These are phyloP conservation scores for Xylaria arbuscula DNA, from an alignment of 2,329 filamentous ascomycete species.

Conservation along the genomic window DNA sequence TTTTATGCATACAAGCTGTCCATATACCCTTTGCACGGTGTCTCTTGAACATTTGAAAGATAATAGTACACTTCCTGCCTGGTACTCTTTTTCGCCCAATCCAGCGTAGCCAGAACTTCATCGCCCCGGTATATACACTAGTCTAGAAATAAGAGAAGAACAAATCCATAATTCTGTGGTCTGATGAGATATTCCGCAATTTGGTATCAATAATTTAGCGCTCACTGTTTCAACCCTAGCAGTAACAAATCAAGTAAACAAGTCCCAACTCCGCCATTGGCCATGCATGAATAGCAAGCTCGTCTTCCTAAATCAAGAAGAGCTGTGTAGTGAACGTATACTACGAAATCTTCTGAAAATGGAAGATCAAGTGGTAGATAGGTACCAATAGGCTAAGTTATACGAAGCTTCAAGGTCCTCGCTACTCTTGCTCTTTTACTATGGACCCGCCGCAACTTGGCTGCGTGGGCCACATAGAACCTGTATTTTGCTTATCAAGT, in stretches of 20 bases:
- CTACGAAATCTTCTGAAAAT: constrained; percentile 14
- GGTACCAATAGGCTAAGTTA: constrained; percentile 4
- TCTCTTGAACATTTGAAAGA: constrained; percentile 6
- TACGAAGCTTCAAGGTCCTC: background rate
- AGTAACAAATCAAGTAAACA: constrained; percentile 12
- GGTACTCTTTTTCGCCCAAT: background rate
- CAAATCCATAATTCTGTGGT: constrained; percentile 26
- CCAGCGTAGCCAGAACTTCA: background rate
- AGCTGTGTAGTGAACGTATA: constrained; percentile 28
- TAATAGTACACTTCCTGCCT: background rate
- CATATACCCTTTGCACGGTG: background rate
- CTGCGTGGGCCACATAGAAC: constrained; percentile 17
- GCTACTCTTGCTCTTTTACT: background rate
- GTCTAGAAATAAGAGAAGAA: background rate
- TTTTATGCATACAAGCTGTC: constrained; percentile 5
- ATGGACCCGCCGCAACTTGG: background rate
- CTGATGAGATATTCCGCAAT: constrained; percentile 32
- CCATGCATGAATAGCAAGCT: constrained; percentile 5
- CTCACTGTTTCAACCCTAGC: constrained; percentile 16
- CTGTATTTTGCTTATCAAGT: constrained; percentile 16
- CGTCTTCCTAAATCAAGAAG: constrained; percentile 16
- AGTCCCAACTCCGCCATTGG: constrained; percentile 29
- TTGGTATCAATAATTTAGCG: constrained; percentile 31
- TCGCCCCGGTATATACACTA: constrained; percentile 5
- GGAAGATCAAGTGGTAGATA: constrained; percentile 2